Evolutionary conservation across 2,329 filamentous ascomycete species (phyloP).

Genomic region (Colletotrichum lini): DNA sequence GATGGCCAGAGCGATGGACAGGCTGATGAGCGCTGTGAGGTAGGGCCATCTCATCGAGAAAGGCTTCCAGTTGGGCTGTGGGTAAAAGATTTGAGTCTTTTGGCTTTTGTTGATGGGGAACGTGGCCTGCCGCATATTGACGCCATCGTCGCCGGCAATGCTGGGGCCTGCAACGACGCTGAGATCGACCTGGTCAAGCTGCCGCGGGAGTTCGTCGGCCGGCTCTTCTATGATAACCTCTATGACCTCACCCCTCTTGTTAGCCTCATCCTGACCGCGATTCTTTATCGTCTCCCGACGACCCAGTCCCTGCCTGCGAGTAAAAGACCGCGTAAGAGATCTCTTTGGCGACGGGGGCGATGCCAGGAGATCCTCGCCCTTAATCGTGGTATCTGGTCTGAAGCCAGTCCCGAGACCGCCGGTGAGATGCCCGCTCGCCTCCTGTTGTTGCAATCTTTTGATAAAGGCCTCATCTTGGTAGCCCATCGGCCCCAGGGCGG

Average conservation of each 20-base stretch:
- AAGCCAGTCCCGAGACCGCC: constrained; percentile 72
- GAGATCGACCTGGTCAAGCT: constrained; percentile 61
- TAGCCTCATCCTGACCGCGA: constrained; percentile 71
- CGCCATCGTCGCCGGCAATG: constrained; percentile 45
- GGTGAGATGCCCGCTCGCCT: constrained; percentile 68
- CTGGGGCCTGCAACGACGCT: constrained; percentile 65
- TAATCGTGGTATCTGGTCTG: constrained; percentile 62
- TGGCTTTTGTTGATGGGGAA: constrained; percentile 53
- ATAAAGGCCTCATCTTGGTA: constrained; percentile 61
- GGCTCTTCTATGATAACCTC: constrained; percentile 67
- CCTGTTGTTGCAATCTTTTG: constrained; percentile 63
- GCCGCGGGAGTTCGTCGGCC: constrained; percentile 27
- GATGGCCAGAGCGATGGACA: constrained; percentile 67
- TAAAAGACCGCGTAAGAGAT: constrained; percentile 59
- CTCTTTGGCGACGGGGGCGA: constrained; percentile 52
- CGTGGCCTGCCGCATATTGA: constrained; percentile 55
- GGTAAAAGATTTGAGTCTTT: constrained; percentile 69
- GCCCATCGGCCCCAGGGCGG: constrained; percentile 61
- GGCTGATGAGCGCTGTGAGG: constrained; percentile 64
- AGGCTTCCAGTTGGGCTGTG: constrained; percentile 77
- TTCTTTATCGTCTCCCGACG: constrained; percentile 61
- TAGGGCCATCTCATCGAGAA: constrained; percentile 76
- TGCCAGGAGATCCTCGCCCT: constrained; percentile 65
- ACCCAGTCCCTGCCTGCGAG: constrained; percentile 50
- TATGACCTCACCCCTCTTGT: constrained; percentile 71